Base-by-base conservation (phyloP, 441 rosid species). In the Pelargonium citronellum region DNA sequence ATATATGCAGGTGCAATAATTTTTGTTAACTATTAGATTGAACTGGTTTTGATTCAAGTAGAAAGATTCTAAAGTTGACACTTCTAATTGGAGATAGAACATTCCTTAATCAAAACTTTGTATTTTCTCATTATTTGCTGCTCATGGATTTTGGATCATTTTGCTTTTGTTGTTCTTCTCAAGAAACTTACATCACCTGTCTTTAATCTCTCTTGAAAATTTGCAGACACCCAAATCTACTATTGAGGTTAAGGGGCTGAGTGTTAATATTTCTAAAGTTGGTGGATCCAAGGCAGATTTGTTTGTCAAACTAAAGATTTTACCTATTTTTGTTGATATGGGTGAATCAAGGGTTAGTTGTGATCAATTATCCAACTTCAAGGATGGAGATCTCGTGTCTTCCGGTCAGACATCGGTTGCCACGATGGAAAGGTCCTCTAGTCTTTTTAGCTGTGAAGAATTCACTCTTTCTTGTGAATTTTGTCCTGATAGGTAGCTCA, bases 381-480 rank as follows among this genome's bases (percentile, higher is more conserved):
- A 81, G 68, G 64, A 64, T 73, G 84, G 83, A 61, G 84, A 80
- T 64, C 80, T 74, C 67, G 41, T 76, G 79, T 78, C 85, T 81
- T 71, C 81, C 37, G 67, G 73, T 63, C 92, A 87, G 79, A 47
- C 81, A 24, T 72, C 87, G 30, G 80, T 74, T 74, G 79, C 79
- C 75, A 22, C 75, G 65, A 68, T 76, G 66, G 96, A 91, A 74
- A 86, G 79, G 74, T 78, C 91, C 58, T 77, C 86, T 79, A 88
- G 93, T 78, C 80, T 89, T 75, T 85, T 91, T 73, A 75, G 41
- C 85, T 92, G 98, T 72, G 96, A 95, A 78, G 94, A 91, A 67
- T 65, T 95, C 77, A 87, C 89, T 70, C 83, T 95, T 65, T 83
- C 90, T 47, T 86, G 90, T 68, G 95, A 95, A 85, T 95, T 92